Evolutionary conservation across 768 basidiomycete genomes (phyloP).

Genomic region (Tricholoma terreum): DNA sequence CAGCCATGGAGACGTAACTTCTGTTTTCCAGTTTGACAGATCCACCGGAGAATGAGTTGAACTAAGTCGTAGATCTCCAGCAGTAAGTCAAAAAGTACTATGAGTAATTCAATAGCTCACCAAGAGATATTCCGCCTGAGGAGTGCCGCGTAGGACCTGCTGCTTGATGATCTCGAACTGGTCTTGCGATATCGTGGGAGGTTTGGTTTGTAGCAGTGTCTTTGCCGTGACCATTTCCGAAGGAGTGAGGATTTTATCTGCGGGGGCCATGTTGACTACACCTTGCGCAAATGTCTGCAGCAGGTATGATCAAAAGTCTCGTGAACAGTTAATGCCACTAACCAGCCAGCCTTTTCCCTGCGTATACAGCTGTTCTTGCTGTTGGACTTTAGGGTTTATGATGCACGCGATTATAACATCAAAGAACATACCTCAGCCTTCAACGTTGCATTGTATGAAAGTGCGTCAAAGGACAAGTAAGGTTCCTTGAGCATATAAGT

Average conservation of each 20-base stretch:
- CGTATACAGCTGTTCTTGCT: slow-evolving; percentile 28
- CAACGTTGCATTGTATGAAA: slow-evolving; percentile 26
- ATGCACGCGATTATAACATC: background rate
- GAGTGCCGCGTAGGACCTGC: slow-evolving; percentile 23
- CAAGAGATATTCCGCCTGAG: slow-evolving; percentile 29
- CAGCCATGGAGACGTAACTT: slow-evolving; percentile 32
- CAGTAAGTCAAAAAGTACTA: background rate
- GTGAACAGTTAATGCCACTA: slow-evolving; percentile 3
- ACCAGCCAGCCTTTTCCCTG: slow-evolving; percentile 28
- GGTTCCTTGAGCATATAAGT: slow-evolving; percentile 29
- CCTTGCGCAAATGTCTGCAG: slow-evolving; percentile 29
- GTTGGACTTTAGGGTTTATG: background rate
- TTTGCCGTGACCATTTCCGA: slow-evolving; percentile 22
- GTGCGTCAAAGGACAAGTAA: slow-evolving; percentile 29
- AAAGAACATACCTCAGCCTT: slow-evolving; percentile 19
- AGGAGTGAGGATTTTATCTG: slow-evolving; percentile 21
- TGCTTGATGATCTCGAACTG: slow-evolving; percentile 25
- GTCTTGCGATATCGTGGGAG: slow-evolving; percentile 24
- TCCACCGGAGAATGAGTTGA: slow-evolving; percentile 31
- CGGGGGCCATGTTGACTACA: slow-evolving; percentile 26
- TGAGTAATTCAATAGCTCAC: slow-evolving; percentile 13
- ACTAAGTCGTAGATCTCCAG: slow-evolving; percentile 15
- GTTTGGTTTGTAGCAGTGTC: slow-evolving; percentile 22
- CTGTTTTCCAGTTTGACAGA: slow-evolving; percentile 25
- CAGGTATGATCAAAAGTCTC: background rate